A percentile compares a stretch with the other conserved stretches of the same genome.
Conservation (phyloP, 2,329 filamentous ascomycete species). For the Arthrinium phaeospermum region DNA sequence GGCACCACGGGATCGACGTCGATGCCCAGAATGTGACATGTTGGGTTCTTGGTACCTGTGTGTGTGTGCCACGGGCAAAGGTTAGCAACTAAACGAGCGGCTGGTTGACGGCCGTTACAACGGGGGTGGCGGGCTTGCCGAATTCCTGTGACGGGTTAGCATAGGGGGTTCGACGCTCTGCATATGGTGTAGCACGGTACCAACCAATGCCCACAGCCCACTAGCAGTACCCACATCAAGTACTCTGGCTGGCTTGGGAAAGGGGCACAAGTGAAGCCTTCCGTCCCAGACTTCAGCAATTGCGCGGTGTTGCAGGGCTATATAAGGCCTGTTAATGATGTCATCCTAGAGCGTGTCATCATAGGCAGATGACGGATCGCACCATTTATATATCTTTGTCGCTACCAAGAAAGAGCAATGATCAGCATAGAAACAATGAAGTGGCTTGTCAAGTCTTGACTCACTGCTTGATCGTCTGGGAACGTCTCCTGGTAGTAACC, state of each 20-base stretch:
- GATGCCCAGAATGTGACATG: slow-evolving; percentile 35
- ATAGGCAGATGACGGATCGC: neutral
- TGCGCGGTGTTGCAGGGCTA: slow-evolving; percentile 9
- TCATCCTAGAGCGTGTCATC: neutral
- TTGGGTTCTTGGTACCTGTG: slow-evolving; percentile 4
- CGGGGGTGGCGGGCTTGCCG: neutral
- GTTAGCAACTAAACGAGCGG: neutral
- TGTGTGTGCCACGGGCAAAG: neutral
- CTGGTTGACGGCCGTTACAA: too few relatives aligned
- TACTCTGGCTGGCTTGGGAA: slow-evolving; percentile 20
- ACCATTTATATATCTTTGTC: slow-evolving; percentile 14
- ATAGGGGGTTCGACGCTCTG: neutral
- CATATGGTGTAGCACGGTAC: neutral
- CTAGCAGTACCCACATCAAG: slow-evolving; percentile 22
- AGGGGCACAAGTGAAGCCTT: slow-evolving; percentile 18
- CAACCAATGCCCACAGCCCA: slow-evolving; percentile 21
- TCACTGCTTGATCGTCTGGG: slow-evolving; percentile 1
- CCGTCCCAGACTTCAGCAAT: slow-evolving; percentile 21
- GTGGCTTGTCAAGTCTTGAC: neutral
- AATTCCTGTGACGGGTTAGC: slow-evolving; percentile 11
- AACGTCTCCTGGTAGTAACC: neutral
- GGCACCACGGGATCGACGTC: slow-evolving; percentile 39
- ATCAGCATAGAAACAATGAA: neutral
- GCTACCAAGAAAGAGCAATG: neutral
- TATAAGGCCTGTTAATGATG: neutral